Evolutionary conservation across 805 yeast genomes (phyloP).

Genomic region (Nakazawaea peltata): DNA sequence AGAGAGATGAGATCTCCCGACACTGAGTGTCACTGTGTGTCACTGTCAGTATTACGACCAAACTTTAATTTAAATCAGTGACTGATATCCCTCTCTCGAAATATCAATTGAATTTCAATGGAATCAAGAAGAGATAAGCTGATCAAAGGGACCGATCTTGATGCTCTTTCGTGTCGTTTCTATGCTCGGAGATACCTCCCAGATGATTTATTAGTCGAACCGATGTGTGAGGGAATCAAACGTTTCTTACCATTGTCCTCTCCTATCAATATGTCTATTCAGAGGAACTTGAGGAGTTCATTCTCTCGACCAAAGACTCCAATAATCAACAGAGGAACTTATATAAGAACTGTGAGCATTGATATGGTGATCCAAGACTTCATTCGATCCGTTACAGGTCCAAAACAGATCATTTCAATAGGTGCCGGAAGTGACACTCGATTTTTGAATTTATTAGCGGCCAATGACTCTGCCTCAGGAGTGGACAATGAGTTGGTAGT

Average conservation of each 20-base stretch:
- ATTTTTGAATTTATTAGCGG: slow-evolving; percentile 39
- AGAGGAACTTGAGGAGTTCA: slow-evolving; percentile 29
- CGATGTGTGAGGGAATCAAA: slow-evolving; percentile 27
- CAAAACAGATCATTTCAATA: slow-evolving; percentile 53
- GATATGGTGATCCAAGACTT: slow-evolving; percentile 38
- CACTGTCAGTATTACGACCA: too few species aligned
- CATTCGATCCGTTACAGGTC: slow-evolving; percentile 18
- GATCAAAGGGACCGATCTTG: slow-evolving; percentile 44
- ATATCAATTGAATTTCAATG: slow-evolving; percentile 5
- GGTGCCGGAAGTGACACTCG: slow-evolving; percentile 82
- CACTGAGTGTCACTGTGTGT: too few species aligned
- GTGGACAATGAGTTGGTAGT: slow-evolving; percentile 28
- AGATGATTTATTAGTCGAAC: slow-evolving; percentile 27
- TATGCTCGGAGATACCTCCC: slow-evolving; percentile 46
- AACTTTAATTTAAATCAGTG: too few species aligned
- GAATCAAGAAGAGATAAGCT: slow-evolving; percentile 6
- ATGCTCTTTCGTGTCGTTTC: slow-evolving; percentile 59
- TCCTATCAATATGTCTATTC: slow-evolving; percentile 21
- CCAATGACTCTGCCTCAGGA: too few species aligned
- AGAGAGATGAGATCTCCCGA: too few species aligned
- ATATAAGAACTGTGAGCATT: slow-evolving; percentile 47
- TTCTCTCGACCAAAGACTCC: slow-evolving; percentile 45
- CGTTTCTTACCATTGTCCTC: slow-evolving; percentile 28
- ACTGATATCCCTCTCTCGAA: too few species aligned
- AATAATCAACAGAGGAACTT: slow-evolving; percentile 65